Conservation (phyloP, 352 stramenopile species). For the Pythium volutum region DNA sequence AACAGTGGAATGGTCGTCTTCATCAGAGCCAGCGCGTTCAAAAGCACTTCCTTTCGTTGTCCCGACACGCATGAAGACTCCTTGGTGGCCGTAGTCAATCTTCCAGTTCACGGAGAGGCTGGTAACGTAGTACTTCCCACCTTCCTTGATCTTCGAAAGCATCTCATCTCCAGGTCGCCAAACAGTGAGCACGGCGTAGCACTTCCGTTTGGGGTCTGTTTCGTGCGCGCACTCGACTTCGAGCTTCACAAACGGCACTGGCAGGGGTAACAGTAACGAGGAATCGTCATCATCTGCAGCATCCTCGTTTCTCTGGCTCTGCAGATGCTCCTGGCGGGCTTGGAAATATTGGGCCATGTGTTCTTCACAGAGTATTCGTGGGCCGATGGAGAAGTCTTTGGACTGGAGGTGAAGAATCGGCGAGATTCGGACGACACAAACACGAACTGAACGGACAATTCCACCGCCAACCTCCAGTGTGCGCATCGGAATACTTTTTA, state of each 20-base stretch:
- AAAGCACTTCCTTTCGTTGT: constrained; percentile 60
- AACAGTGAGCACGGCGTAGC: constrained; percentile 51
- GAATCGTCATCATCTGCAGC: neutral
- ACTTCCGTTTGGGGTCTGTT: neutral
- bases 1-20: neutral
- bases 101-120: constrained; percentile 73
- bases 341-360: constrained; percentile 50
- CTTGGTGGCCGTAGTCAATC: constrained; percentile 33
- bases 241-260: constrained; percentile 65
- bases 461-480: constrained; percentile 59
- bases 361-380: constrained; percentile 64
- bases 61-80: constrained; percentile 52
- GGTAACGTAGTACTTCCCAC: constrained; percentile 52
- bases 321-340: constrained; percentile 26
- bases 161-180: constrained; percentile 65
- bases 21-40: constrained; percentile 17
- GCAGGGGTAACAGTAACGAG: constrained; percentile 24
- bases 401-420: constrained; percentile 61
- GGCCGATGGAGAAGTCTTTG: constrained; percentile 59
- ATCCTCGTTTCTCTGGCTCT: neutral
- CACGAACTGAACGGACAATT: constrained; percentile 55
- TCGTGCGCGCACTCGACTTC: constrained; percentile 61
- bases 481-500: constrained; percentile 65
- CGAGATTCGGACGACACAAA: constrained; percentile 49
- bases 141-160: constrained; percentile 43